Percentiles rank a stretch among this genome's conserved stretches.
phyloP scores from a whole-genome alignment of 129 eudicot genomes.

The Chrysanthemum makinoi region DNA sequence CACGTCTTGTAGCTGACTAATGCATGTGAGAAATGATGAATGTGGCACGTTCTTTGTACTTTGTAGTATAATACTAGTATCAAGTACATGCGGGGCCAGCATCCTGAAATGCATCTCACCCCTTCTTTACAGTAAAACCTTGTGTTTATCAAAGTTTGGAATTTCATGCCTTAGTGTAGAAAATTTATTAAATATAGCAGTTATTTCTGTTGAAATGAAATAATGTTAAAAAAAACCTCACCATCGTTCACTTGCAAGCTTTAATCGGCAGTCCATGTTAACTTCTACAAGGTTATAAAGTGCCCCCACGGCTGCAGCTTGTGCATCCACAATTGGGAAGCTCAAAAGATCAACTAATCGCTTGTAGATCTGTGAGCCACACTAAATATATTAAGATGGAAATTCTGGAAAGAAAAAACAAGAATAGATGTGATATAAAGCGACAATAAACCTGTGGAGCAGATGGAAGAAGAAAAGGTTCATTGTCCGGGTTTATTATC shows the following conservation, averaged over 20 bases:
- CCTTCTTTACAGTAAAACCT: too few relatives aligned
- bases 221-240: slow-evolving; percentile 16
- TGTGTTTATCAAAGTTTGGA: neutral
- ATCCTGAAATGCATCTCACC: neutral
- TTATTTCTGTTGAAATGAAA: neutral
- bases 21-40: slow-evolving; percentile 1
- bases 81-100: neutral
- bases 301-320: slow-evolving; percentile 98
- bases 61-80: neutral
- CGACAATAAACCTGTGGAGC: slow-evolving; percentile 67
- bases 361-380: slow-evolving; percentile 62
- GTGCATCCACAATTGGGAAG: slow-evolving; percentile 85
- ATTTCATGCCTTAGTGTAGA: neutral
- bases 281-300: slow-evolving; percentile 90
- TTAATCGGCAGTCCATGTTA: slow-evolving; percentile 90
- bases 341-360: slow-evolving; percentile 91
- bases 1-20: slow-evolving; percentile 2
- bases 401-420: neutral
- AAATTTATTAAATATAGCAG: neutral
- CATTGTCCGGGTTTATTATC: slow-evolving; percentile 93
- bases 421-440: neutral
- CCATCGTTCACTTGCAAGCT: slow-evolving; percentile 97
- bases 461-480: slow-evolving; percentile 85
- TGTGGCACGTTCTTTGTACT: neutral
- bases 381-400: slow-evolving; percentile 3